Evolutionary conservation across 495 filamentous ascomycete genomes (phyloP).

Genomic region (Penicillium steckii): DNA sequence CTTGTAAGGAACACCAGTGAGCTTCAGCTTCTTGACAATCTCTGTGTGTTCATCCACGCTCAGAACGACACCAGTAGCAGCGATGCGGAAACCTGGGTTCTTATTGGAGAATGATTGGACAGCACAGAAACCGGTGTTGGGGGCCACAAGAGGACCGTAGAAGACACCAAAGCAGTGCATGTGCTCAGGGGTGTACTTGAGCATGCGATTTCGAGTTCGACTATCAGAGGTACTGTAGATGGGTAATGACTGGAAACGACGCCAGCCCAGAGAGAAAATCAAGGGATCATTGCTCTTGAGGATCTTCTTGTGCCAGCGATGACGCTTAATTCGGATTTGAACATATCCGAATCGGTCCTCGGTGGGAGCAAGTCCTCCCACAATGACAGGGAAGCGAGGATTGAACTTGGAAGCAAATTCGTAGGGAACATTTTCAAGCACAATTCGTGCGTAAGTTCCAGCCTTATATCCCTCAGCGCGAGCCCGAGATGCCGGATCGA

Average conservation of each 20-base stretch:
- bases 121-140: slow-evolving; percentile 92
- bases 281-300: slow-evolving; percentile 96
- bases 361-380: slow-evolving; percentile 85
- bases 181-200: slow-evolving; percentile 96
- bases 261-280: slow-evolving; percentile 97
- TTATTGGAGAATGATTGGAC: slow-evolving; percentile 88
- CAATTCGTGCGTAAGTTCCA: slow-evolving; percentile 90
- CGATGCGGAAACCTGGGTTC: slow-evolving; percentile 87
- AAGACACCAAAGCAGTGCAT: slow-evolving; percentile 98
- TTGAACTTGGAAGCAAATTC: slow-evolving; percentile 91
- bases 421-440: slow-evolving; percentile 81
- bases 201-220: slow-evolving; percentile 90
- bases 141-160: slow-evolving; percentile 90
- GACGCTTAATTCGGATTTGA: slow-evolving; percentile 92
- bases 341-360: slow-evolving; percentile 96
- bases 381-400: slow-evolving; percentile 78
- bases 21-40: slow-evolving; percentile 98
- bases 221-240: slow-evolving; percentile 94
- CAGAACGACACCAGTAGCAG: slow-evolving; percentile 89
- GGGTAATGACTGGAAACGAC: slow-evolving; percentile 87
- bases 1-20: slow-evolving; percentile 89
- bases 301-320: slow-evolving; percentile 99
- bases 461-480: slow-evolving; percentile 87
- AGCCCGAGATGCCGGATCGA: slow-evolving; percentile 77
- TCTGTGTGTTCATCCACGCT: slow-evolving; percentile 91